Conservation (phyloP, 139 green algal species). For the Eudorina sp. region DNA sequence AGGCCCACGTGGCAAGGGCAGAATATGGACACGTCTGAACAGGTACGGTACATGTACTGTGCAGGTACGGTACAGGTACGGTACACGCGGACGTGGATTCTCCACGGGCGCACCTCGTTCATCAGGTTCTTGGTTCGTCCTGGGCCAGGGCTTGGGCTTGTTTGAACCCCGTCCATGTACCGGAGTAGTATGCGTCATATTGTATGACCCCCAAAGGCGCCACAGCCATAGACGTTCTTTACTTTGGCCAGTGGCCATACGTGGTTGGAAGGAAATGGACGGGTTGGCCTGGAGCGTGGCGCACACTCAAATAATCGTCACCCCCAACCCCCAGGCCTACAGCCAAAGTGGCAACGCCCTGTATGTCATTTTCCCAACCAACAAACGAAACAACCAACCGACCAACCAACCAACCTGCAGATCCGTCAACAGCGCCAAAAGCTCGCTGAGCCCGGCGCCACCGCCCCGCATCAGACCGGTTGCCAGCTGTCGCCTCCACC, state of each 20-base stretch:
- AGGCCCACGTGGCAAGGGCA: too few relatives aligned
- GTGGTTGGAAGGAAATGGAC: too few relatives aligned
- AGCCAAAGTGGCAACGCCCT: neutral
- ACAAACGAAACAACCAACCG: neutral
- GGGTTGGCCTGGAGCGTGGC: neutral
- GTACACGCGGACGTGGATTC: neutral
- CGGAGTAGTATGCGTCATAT: too few relatives aligned
- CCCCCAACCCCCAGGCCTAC: neutral
- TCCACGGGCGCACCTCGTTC: neutral
- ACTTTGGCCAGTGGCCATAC: too few relatives aligned
- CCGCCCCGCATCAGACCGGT: neutral
- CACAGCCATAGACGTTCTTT: too few relatives aligned
- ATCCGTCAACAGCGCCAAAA: neutral
- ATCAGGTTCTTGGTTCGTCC: too few relatives aligned
- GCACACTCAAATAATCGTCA: neutral
- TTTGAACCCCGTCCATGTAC: too few relatives aligned
- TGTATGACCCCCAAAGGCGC: too few relatives aligned
- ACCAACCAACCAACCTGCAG: neutral
- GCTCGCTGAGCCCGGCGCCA: neutral
- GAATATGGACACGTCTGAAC: too few relatives aligned
- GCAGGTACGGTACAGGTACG: neutral
- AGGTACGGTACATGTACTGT: neutral
- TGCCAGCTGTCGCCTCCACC: slow-evolving; percentile 10
- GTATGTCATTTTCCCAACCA: neutral
- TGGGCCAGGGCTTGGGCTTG: too few relatives aligned